Base-by-base conservation (phyloP, 2,329 filamentous ascomycete species). In the Colletotrichum simmondsii region DNA sequence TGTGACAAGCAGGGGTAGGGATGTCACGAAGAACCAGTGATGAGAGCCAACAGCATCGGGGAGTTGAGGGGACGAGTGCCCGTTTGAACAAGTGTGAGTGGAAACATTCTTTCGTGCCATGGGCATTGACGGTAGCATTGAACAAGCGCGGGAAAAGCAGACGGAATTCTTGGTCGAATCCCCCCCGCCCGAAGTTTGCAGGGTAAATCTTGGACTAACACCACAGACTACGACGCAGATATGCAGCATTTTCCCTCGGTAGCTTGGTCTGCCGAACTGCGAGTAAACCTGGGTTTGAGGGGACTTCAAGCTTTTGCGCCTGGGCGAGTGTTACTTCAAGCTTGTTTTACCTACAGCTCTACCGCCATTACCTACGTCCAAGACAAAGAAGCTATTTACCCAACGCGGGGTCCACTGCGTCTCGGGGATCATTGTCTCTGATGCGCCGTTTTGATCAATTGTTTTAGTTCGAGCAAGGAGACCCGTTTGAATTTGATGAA, bases 1-100 rank as follows among this genome's bases (percentile, higher is more conserved):
- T 56, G 56, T 65, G 70, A 72, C 60, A 30, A 53, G 66, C 66
- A 57, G 35, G 66, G 66, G 66, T 57, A 61, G 49, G 71, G 66
- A 61, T 70, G 26, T 30, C 54, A 52, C 16, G 32, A 57, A 65
- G 30, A 26, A 37, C 46, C 2, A 52, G 67, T 59, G 61, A 68
- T 62, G 49, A 30, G 54, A 56, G 46, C 54, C n/a, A 56, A 12
- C 32, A 35, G 49, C 61, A 57, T 30, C n/a, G 22, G 28, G 12
- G 30, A 28, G 26, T 28, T 28, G 26, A 28, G 26, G 26, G 26
- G 26, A 28, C 26, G 26, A 32, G 42, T 11, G 60, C 28, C 12
- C n/a, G 26, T 54, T 58, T 26, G 28, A 24, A n/a, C 35, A 16
- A 54, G 65, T 56, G 66, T 64, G 59, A 35, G 70, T 69, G 65